A percentile compares a stretch with the other conserved stretches of the same genome.
These are phyloP conservation scores for Euptelea pleiosperma DNA, from an alignment of 164 flowering plant species.

Conservation along the genomic window DNA sequence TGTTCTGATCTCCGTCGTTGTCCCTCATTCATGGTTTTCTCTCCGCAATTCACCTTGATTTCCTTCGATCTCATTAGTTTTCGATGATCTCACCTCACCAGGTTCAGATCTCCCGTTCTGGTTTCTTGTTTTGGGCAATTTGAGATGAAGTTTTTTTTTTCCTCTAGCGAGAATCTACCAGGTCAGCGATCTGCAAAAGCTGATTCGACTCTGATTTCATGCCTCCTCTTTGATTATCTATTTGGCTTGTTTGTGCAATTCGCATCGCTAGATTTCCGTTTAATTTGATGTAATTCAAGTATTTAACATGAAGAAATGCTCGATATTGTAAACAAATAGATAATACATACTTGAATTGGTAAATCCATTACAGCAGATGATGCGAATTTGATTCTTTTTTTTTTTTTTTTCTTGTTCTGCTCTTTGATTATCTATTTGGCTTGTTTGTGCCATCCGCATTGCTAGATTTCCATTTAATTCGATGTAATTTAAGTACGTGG, in stretches of 20 bases:
- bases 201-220: background rate
- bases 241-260: background rate
- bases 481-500: background rate
- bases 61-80: background rate
- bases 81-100: background rate
- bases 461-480: background rate
- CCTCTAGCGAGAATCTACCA: background rate
- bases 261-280: background rate
- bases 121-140: background rate
- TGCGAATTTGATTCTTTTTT: background rate
- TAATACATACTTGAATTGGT: background rate
- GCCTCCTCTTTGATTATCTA: background rate
- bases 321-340: background rate
- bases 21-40: background rate
- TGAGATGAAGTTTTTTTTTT: background rate
- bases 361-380: background rate
- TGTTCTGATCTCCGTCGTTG: background rate
- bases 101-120: background rate
- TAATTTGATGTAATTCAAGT: background rate
- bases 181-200: conserved; percentile 7
- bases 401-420: background rate
- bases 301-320: background rate
- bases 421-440: background rate
- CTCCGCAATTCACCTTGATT: background rate
- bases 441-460: background rate